These are phyloP conservation scores for Apophysomyces elegans DNA, from an alignment of 371 early-diverging fungal genomes.

Conservation along the genomic window DNA sequence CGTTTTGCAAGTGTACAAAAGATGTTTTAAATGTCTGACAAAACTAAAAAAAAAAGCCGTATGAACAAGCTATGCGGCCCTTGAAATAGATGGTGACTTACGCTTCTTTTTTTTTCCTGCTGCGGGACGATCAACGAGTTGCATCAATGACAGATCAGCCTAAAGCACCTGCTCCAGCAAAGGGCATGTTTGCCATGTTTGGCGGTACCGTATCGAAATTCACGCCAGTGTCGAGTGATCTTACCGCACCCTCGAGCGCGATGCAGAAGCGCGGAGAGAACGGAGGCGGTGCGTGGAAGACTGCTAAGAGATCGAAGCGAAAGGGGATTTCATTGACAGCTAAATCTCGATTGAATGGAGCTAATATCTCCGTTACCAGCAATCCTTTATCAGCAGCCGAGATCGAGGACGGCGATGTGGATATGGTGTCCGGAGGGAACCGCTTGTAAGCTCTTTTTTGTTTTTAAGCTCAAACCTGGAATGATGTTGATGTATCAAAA, in stretches of 20 bases:
- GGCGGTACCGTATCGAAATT: constrained; percentile 25
- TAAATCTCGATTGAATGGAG: constrained; percentile 30
- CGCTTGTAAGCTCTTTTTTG: constrained; percentile 31
- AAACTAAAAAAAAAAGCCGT: too few species aligned
- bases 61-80: too few species aligned
- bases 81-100: neutral
- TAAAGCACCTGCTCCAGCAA: constrained; percentile 8
- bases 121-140: neutral
- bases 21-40: too few species aligned
- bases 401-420: constrained; percentile 32
- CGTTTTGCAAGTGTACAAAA: too few species aligned
- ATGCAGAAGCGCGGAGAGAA: neutral
- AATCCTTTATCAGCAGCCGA: constrained; percentile 20
- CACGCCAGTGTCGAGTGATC: neutral
- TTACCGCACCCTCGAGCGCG: constrained; percentile 12
- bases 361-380: constrained; percentile 28
- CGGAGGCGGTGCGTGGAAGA: constrained; percentile 35
- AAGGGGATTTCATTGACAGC: constrained; percentile 24
- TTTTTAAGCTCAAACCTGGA: neutral
- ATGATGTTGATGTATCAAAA: constrained; percentile 3
- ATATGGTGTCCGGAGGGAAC: constrained; percentile 40
- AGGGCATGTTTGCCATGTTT: constrained; percentile 43
- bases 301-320: constrained; percentile 16
- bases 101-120: neutral
- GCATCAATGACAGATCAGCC: constrained; percentile 1